phyloP scores from a whole-genome alignment of 208 protist species.

The Borovskyia barvae region DNA sequence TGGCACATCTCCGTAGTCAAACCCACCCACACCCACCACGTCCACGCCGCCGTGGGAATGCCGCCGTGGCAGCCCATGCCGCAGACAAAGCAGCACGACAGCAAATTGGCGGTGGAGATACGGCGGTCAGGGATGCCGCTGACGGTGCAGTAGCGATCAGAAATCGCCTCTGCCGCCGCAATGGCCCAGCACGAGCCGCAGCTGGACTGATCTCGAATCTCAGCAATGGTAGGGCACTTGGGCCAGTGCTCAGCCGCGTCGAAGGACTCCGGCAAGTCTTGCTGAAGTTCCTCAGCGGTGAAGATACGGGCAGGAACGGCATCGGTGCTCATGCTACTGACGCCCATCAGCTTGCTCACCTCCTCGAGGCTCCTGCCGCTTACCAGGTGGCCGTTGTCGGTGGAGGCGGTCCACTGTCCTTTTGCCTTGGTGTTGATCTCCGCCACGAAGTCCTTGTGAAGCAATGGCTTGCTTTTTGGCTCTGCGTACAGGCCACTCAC shows the following conservation, averaged over 20 bases:
- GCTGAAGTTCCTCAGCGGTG: conserved; percentile 37
- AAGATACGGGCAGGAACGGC: conserved; percentile 40
- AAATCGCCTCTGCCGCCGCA: conserved; percentile 74
- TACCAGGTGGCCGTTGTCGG: conserved; percentile 41
- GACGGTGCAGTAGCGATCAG: conserved; percentile 89
- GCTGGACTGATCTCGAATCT: conserved; percentile 86
- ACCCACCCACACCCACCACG: conserved; percentile 62
- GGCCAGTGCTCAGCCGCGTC: conserved; percentile 65
- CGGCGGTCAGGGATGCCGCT: conserved; percentile 45
- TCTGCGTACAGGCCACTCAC: conserved; percentile 18
- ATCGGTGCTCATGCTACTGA: conserved; percentile 20
- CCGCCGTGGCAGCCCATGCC: conserved; percentile 86
- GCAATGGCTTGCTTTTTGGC: conserved; percentile 9
- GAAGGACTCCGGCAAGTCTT: conserved; percentile 50
- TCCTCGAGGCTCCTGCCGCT: conserved; percentile 32
- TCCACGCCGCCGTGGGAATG: conserved; percentile 64
- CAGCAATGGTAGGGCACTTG: conserved; percentile 51
- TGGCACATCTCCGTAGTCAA: conserved; percentile 73
- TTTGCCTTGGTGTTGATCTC: conserved; percentile 41
- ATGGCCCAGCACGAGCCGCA: conserved; percentile 94
- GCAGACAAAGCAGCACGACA: conserved; percentile 80
- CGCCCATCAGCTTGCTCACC: conserved; percentile 49
- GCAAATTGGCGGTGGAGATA: conserved; percentile 72
- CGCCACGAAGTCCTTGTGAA: conserved; percentile 25
- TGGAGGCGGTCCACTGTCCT: conserved; percentile 54